A percentile compares a stretch with the other conserved stretches of the same genome.
phyloP scores from a whole-genome alignment of 805 yeast species.

The Candida pseudoglaebosa region DNA sequence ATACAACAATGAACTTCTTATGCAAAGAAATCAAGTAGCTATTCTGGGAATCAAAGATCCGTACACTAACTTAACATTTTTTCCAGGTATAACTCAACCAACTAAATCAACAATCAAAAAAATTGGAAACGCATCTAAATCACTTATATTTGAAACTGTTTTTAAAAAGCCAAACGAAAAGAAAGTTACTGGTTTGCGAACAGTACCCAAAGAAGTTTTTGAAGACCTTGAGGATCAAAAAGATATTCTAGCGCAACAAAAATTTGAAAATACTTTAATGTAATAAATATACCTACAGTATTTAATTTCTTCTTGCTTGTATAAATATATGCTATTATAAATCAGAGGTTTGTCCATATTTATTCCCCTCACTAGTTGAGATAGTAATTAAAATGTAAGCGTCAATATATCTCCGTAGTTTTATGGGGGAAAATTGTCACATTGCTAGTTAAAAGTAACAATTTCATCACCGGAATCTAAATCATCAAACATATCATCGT shows the following conservation, averaged over 20 bases:
- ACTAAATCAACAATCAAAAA: constrained; percentile 30
- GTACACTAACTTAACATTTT: constrained; percentile 78
- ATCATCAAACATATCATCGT: constrained; percentile 9
- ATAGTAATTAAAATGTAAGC: no score
- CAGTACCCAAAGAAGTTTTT: constrained; percentile 56
- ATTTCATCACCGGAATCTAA: constrained; percentile 15
- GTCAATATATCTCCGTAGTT: no score
- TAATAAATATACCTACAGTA: not conserved
- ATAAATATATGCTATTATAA: not conserved
- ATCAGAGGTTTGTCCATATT: not conserved
- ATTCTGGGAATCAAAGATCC: constrained; percentile 68
- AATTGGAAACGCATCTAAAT: constrained; percentile 22
- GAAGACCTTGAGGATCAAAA: constrained; percentile 46
- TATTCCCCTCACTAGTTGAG: not conserved
- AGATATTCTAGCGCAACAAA: constrained; percentile 63
- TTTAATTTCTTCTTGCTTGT: not conserved
- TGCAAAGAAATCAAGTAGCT: constrained; percentile 52
- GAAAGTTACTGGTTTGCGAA: constrained; percentile 60
- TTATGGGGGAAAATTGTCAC: not conserved
- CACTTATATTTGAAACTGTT: constrained; percentile 43
- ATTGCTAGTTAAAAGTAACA: constrained; percentile 6
- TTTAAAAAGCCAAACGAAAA: constrained; percentile 44
- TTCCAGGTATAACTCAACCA: constrained; percentile 77
- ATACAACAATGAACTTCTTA: constrained; percentile 60
- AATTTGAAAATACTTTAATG: constrained; percentile 33